Evolutionary conservation across 2,329 filamentous ascomycete species (phyloP).

Genomic region (Helotiales sp.): DNA sequence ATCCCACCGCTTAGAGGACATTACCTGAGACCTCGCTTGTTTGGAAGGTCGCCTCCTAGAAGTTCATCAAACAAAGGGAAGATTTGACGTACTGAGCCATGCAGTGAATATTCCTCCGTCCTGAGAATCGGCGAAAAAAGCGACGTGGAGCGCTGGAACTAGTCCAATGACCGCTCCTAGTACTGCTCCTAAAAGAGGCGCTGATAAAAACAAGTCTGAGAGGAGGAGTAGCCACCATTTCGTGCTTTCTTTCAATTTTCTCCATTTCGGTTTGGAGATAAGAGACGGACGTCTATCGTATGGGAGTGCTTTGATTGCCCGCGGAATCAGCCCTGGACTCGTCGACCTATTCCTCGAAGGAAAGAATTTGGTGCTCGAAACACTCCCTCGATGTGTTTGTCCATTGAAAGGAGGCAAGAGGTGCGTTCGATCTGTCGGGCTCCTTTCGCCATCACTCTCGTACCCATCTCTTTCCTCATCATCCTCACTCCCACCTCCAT

Average conservation of each 20-base stretch:
- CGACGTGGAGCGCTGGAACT: slow-evolving; percentile 55
- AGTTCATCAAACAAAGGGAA: too few species aligned
- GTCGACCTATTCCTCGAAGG: slow-evolving; percentile 24
- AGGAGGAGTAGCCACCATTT: slow-evolving; percentile 40
- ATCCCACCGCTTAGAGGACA: too few species aligned
- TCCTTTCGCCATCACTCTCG: slow-evolving; percentile 37
- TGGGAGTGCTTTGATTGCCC: background rate
- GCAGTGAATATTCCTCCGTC: slow-evolving; percentile 65
- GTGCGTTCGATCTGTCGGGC: slow-evolving; percentile 38
- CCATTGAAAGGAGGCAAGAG: slow-evolving; percentile 41
- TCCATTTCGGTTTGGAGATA: slow-evolving; percentile 31
- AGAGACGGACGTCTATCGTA: slow-evolving; percentile 30
- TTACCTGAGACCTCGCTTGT: too few species aligned
- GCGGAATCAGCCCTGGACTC: background rate
- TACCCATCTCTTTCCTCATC: slow-evolving; percentile 27
- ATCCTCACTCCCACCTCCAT: slow-evolving; percentile 2
- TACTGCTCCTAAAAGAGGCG: slow-evolving; percentile 60
- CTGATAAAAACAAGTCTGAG: slow-evolving; percentile 56
- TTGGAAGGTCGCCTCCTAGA: too few species aligned
- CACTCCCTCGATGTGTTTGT: slow-evolving; percentile 10
- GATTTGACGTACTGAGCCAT: too few species aligned
- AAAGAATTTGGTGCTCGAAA: slow-evolving; percentile 33
- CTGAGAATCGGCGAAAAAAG: slow-evolving; percentile 59
- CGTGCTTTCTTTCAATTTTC: slow-evolving; percentile 28
- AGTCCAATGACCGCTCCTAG: slow-evolving; percentile 61